Conservation (phyloP, 2,329 filamentous ascomycete species). For the Rugonectria rugulosa region DNA sequence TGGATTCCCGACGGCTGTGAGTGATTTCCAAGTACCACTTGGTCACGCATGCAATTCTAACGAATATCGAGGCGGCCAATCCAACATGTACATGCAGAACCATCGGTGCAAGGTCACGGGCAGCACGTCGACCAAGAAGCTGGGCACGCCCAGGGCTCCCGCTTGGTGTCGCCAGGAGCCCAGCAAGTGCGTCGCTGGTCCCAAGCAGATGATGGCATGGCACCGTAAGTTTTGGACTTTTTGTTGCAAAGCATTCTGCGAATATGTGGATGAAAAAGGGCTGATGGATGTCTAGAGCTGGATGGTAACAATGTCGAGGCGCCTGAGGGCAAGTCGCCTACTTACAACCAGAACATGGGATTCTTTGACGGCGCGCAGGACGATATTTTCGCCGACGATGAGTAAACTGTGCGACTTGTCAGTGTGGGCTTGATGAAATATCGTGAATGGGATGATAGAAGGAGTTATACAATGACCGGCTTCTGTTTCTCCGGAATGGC, state of each 20-base stretch:
- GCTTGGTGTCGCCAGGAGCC: slow-evolving; percentile 51
- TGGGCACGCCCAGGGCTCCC: slow-evolving; percentile 51
- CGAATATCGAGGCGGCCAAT: slow-evolving; percentile 28
- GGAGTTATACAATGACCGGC: slow-evolving; percentile 11
- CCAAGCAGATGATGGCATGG: slow-evolving; percentile 60
- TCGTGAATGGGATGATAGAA: not conserved
- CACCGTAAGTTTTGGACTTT: slow-evolving; percentile 44
- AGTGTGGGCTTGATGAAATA: too few relatives aligned
- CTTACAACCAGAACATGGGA: slow-evolving; percentile 45
- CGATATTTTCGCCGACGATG: slow-evolving; percentile 39
- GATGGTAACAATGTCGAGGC: slow-evolving; percentile 45
- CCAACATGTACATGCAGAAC: slow-evolving; percentile 55
- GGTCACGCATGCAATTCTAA: not conserved
- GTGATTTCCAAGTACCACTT: not conserved
- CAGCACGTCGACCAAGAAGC: slow-evolving; percentile 48
- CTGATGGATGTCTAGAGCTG: slow-evolving; percentile 33
- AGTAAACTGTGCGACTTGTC: not conserved
- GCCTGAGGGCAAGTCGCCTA: slow-evolving; percentile 39
- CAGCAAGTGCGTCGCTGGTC: slow-evolving; percentile 52
- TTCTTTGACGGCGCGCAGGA: slow-evolving; percentile 44
- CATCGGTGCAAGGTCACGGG: slow-evolving; percentile 57
- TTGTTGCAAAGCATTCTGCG: too few relatives aligned
- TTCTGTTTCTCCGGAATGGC: slow-evolving; percentile 18
- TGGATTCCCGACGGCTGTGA: slow-evolving; percentile 42
- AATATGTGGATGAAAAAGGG: too few relatives aligned